Percentiles rank a stretch among this genome's conserved stretches.
phyloP scores from a whole-genome alignment of 768 basidiomycete genomes.

The Mycena epipterygia region DNA sequence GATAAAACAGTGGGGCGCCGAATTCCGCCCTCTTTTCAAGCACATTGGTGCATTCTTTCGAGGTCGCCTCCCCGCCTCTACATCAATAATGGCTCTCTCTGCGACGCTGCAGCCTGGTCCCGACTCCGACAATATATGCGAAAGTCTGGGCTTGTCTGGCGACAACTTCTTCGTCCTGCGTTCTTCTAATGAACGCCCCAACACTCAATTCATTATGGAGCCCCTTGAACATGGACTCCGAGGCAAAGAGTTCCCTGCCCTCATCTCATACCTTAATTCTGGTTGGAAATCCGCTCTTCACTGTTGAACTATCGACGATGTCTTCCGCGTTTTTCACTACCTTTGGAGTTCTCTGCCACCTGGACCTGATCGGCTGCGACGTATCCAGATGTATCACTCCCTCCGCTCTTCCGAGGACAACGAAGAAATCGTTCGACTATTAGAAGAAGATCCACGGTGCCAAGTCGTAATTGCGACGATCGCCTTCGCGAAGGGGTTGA shows the following conservation, averaged over 20 bases:
- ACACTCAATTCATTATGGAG: constrained; percentile 14
- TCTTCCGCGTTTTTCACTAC: background rate
- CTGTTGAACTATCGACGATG: background rate
- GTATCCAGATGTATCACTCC: constrained; percentile 13
- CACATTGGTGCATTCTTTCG: constrained; percentile 17
- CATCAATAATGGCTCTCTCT: constrained; percentile 32
- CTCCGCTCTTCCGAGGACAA: constrained; percentile 8
- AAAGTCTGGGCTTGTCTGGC: constrained; percentile 8
- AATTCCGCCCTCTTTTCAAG: constrained; percentile 31
- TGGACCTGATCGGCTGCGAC: background rate
- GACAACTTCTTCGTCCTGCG: constrained; percentile 2
- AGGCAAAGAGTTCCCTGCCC: constrained; percentile 11
- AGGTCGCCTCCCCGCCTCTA: constrained; percentile 27
- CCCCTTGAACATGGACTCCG: background rate
- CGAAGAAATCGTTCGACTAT: constrained; percentile 2
- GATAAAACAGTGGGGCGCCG: constrained; percentile 33
- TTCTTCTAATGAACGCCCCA: constrained; percentile 4
- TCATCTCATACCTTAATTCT: constrained; percentile 20
- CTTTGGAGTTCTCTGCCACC: background rate
- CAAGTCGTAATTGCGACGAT: constrained; percentile 17
- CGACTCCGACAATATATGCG: background rate
- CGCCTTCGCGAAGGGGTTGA: constrained; percentile 14
- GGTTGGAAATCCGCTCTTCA: constrained; percentile 17
- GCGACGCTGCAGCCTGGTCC: background rate
- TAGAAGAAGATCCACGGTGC: constrained; percentile 10